Base-by-base conservation (phyloP, 2,329 filamentous ascomycete species). In the Trichophyton benhamiae region DNA sequence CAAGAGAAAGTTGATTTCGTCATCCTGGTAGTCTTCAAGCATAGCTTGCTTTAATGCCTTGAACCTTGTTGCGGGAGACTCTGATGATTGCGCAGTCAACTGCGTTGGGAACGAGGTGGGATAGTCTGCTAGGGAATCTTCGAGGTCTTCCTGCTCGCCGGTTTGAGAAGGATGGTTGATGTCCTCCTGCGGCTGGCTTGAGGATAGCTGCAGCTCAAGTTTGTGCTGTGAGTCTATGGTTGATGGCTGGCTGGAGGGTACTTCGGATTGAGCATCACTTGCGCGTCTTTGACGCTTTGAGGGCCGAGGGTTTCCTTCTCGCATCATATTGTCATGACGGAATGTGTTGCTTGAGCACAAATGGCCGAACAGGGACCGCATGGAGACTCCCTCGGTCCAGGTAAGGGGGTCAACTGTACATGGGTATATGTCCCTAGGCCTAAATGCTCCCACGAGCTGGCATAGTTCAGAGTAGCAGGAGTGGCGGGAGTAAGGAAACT, bases 401-500 rank as follows among this genome's bases (percentile, higher is more conserved):
- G 75, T 75, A 0, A 72, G 67, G 15, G 80, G 73, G 63, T 89
- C 80, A 1, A 87, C 83, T 0, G 90, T 95, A 69, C 91, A 96
- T 0, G 91, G 90, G 77, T 87, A 88, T 1, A 96, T 78, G 67
- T 96, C 90, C 53, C 76, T 83, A 0, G 91, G 91, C 30, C 76
- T 81, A 67, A 96, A 88, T 0, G 79, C 77, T 2, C 77, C 71
- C 0, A 96, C 78, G 0, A 96, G 75, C 60, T 84, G 75, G 65
- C 89, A 87, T 2, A 95, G 80, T 70, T 96, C 92, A 0, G 79
- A 76, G 63, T 94, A 92, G 0, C 89, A 95, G 0, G 92, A 95
- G 72, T 97, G 92, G 0, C 92, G 83, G 0, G 92, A 92, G 69
- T 91, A 96, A 0, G 91, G 89, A 66, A 96, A 96, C 20, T 76